These are phyloP conservation scores for Lizonia empirigonia DNA, from an alignment of 2,329 filamentous ascomycete genomes.

Conservation along the genomic window DNA sequence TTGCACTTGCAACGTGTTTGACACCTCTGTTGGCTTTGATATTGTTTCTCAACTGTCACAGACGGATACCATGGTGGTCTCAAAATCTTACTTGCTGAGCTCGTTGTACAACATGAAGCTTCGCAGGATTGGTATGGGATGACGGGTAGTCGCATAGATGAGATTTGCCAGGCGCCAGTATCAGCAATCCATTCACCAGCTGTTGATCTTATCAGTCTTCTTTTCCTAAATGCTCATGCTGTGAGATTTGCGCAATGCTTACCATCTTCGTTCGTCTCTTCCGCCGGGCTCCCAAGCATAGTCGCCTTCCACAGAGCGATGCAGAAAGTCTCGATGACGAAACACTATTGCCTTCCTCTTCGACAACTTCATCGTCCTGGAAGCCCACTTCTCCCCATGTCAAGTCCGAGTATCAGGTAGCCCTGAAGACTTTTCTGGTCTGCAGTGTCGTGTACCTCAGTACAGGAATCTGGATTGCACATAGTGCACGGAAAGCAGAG, in stretches of 20 bases:
- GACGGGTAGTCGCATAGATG: neutral
- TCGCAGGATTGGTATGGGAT: neutral
- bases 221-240: neutral
- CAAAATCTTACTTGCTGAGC: neutral
- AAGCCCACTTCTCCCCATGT: neutral
- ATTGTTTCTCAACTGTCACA: neutral
- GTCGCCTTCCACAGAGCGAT: conserved; percentile 15
- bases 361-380: neutral
- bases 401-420: neutral
- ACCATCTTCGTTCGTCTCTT: conserved; percentile 11
- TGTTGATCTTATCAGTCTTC: neutral
- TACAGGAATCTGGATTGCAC: conserved; percentile 24
- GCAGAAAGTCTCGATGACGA: conserved; percentile 21
- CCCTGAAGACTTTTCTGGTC: conserved; percentile 20
- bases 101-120: neutral
- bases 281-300: conserved; percentile 10
- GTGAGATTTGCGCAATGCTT: neutral
- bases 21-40: neutral
- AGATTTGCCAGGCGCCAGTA: too few relatives aligned
- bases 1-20: neutral
- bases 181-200: neutral
- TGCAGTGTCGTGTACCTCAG: conserved; percentile 28
- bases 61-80: neutral
- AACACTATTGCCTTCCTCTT: conserved; percentile 17
- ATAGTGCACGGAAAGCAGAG: conserved; percentile 17